Evolutionary conservation across 495 filamentous ascomycete species (phyloP).

Genomic region (Astrocystis sublimbata): DNA sequence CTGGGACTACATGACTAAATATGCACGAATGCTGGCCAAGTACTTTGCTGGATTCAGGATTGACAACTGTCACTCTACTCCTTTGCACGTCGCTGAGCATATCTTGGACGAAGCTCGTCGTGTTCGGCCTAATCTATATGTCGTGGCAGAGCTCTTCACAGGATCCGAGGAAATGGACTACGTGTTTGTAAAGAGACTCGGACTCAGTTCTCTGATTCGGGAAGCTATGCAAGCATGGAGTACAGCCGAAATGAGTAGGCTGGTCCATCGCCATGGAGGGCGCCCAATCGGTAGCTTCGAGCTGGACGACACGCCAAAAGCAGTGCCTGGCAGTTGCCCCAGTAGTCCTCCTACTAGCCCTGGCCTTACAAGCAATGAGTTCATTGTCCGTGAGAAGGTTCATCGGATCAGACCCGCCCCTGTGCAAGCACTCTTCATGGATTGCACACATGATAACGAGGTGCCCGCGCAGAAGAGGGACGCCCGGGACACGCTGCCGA

Average conservation of each 20-base stretch:
- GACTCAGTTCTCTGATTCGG: conserved; percentile 85
- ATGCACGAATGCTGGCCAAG: conserved; percentile 90
- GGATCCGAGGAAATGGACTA: conserved; percentile 96
- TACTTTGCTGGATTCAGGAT: conserved; percentile 96
- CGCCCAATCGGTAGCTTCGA: conserved; percentile 96
- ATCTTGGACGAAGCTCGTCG: conserved; percentile 88
- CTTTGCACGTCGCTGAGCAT: conserved; percentile 88
- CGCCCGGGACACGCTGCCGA: conserved; percentile 92
- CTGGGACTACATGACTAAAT: conserved; percentile 93
- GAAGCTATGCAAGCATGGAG: conserved; percentile 99
- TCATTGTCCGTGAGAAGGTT: conserved; percentile 56
- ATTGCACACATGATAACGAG: conserved; percentile 99
- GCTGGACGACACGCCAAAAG: conserved; percentile 59
- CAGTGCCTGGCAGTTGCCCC: conserved; percentile 25
- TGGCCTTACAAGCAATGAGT: conserved; percentile 19
- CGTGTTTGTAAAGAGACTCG: conserved; percentile 87
- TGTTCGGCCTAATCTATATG: conserved; percentile 83
- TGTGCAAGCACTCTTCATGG: conserved; percentile 95
- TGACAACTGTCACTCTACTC: conserved; percentile 98
- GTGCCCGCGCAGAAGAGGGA: conserved; percentile 94
- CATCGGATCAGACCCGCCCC: conserved; percentile 75
- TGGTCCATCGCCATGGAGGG: conserved; percentile 93
- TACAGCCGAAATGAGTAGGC: conserved; percentile 82
- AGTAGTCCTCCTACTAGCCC: conserved; percentile 33
- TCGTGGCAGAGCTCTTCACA: conserved; percentile 95